Conservation (phyloP, 1,284 basidiomycete genomes). For the Ceratobasidium papillatum region DNA sequence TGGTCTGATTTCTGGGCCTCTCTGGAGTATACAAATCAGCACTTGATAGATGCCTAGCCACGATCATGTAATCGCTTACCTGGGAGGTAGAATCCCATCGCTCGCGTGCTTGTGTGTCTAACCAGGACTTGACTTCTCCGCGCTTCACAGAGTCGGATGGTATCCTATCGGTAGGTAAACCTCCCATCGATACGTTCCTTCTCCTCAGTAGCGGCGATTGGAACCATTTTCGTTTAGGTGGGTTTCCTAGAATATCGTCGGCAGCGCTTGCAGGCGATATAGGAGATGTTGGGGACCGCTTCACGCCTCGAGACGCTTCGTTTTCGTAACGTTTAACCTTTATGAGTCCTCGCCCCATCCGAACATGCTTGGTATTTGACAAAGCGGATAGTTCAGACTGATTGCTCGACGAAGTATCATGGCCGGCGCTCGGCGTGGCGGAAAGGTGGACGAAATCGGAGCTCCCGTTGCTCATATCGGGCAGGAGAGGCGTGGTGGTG, state of each 20-base stretch:
- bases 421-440: background rate
- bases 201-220: background rate
- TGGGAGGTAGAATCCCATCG: background rate
- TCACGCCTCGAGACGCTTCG: background rate
- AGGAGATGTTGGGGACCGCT: background rate
- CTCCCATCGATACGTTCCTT: constrained; percentile 14
- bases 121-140: constrained; percentile 10
- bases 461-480: constrained; percentile 1
- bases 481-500: background rate
- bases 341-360: constrained; percentile 16
- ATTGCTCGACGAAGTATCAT: background rate
- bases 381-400: background rate
- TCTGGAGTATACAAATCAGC: background rate
- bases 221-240: constrained; percentile 8
- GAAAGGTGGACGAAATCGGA: background rate
- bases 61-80: background rate
- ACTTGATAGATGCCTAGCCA: background rate
- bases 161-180: background rate
- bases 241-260: background rate
- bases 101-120: background rate
- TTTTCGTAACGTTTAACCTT: constrained; percentile 5
- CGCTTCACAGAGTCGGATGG: background rate
- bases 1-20: background rate
- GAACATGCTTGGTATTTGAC: background rate
- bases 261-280: background rate